Percentiles rank a stretch among this genome's conserved stretches.
phyloP scores from a whole-genome alignment of 1,139 yeast genomes.

The Candida anutae region DNA sequence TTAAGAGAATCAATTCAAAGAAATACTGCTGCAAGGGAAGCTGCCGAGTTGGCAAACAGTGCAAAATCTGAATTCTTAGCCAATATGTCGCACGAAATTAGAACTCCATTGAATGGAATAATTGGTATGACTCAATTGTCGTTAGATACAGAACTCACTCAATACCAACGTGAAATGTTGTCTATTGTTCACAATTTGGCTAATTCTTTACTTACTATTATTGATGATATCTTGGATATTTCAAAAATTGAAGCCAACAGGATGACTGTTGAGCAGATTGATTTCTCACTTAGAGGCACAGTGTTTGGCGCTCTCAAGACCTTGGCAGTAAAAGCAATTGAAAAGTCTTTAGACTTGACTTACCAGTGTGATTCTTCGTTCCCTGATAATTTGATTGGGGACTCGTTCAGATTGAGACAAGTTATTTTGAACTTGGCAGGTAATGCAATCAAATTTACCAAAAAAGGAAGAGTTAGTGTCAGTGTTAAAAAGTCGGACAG shows the following conservation, averaged over 20 bases:
- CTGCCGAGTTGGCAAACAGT: constrained; percentile 83
- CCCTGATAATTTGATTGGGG: constrained; percentile 83
- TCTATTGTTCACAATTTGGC: constrained; percentile 83
- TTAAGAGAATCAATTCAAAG: constrained; percentile 84
- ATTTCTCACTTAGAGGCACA: constrained; percentile 76
- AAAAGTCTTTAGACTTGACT: constrained; percentile 69
- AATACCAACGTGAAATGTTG: constrained; percentile 84
- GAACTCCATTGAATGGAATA: constrained; percentile 90
- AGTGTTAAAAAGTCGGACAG: constrained; percentile 48
- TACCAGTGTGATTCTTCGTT: constrained; percentile 79
- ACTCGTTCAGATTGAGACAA: constrained; percentile 77
- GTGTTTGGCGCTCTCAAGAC: constrained; percentile 86
- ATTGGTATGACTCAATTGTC: constrained; percentile 90
- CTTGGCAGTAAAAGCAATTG: constrained; percentile 80
- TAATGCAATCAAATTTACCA: constrained; percentile 82
- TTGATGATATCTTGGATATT: constrained; percentile 83
- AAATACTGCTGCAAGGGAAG: constrained; percentile 89
- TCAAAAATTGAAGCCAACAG: constrained; percentile 89
- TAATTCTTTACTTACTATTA: constrained; percentile 72
- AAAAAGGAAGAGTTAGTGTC: constrained; percentile 66
- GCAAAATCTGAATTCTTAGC: constrained; percentile 91
- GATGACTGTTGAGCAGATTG: constrained; percentile 86
- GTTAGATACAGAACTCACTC: constrained; percentile 77
- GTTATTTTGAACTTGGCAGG: constrained; percentile 80
- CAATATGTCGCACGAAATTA: constrained; percentile 84